These are phyloP conservation scores for Picea abies DNA, from an alignment of 83 land plant species.

Conservation along the genomic window DNA sequence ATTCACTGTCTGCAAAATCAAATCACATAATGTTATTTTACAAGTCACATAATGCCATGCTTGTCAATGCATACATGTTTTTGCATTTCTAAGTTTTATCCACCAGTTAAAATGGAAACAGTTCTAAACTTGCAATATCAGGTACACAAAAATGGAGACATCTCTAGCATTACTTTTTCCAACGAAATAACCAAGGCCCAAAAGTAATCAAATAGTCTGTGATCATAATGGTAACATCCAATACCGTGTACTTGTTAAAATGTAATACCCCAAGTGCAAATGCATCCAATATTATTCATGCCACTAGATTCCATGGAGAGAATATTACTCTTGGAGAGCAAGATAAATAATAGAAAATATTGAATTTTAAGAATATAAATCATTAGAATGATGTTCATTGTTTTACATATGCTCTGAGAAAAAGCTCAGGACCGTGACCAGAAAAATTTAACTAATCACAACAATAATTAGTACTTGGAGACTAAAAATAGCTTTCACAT, in stretches of 20 bases:
- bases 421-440: background rate
- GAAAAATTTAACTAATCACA: constrained; percentile 14
- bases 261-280: background rate
- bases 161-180: background rate
- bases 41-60: background rate
- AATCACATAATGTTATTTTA: background rate
- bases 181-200: background rate
- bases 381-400: background rate
- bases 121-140: background rate
- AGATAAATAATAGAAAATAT: constrained; percentile 4
- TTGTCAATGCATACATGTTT: background rate
- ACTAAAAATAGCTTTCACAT: background rate
- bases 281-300: background rate
- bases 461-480: background rate
- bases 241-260: background rate
- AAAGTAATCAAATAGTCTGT: background rate
- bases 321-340: background rate
- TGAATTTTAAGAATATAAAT: constrained; percentile 10
- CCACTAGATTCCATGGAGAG: background rate
- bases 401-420: constrained; percentile 2
- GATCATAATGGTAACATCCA: background rate
- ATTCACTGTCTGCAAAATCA: background rate
- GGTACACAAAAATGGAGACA: background rate
- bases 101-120: background rate
- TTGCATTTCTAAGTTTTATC: background rate